Evolutionary conservation across 345 rosid genomes (phyloP).

Genomic region (Citrus trifoliata): DNA sequence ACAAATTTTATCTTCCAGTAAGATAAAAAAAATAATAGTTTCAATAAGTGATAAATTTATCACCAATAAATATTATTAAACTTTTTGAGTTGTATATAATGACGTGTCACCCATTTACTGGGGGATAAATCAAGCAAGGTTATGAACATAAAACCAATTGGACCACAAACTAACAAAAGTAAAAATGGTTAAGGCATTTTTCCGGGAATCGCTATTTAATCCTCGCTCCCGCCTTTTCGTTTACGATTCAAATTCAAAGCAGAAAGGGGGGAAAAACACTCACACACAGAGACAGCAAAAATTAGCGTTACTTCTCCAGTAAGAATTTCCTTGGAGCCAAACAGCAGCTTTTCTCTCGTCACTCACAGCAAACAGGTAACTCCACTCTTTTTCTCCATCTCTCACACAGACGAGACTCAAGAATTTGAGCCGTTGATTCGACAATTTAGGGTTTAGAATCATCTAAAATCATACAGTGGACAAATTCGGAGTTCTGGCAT

Average conservation of each 20-base stretch:
- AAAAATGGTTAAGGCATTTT: not conserved
- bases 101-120: too few relatives aligned
- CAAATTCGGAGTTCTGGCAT: not conserved
- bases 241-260: conserved; percentile 7
- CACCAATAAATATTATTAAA: too few relatives aligned
- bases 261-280: not conserved
- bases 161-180: too few relatives aligned
- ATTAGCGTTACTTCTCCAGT: not conserved
- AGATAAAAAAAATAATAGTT: too few relatives aligned
- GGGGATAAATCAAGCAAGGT: too few relatives aligned
- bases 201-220: not conserved
- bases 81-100: too few relatives aligned
- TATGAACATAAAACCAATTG: too few relatives aligned
- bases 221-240: conserved; percentile 9
- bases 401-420: not conserved
- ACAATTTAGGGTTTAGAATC: not conserved
- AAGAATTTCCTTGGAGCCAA: conserved; percentile 8
- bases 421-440: not conserved
- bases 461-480: not conserved
- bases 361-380: conserved; percentile 2
- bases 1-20: too few relatives aligned
- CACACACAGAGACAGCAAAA: not conserved
- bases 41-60: too few relatives aligned
- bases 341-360: not conserved
- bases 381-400: not conserved